A percentile compares a stretch with the other conserved stretches of the same genome.
Evolutionary conservation across 257 asterid species (phyloP).

Genomic region (Verbena officinalis): DNA sequence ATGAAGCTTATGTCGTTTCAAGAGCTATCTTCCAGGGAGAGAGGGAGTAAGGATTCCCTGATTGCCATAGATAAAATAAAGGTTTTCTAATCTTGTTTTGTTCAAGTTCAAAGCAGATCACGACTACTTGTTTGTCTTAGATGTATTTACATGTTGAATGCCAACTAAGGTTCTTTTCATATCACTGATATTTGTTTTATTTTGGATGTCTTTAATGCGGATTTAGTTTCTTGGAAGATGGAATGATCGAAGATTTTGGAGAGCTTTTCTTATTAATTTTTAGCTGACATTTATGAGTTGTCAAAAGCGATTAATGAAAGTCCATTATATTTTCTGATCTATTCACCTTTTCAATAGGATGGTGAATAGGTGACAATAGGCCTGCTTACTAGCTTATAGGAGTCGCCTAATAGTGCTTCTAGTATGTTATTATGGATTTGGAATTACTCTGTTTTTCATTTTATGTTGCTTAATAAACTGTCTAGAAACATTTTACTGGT

Average conservation of each 20-base stretch:
- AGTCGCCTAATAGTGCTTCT: constrained; percentile 5
- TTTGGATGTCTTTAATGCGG: constrained; percentile 18
- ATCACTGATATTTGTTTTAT: background rate
- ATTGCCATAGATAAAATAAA: constrained; percentile 70
- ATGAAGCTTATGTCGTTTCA: constrained; percentile 88
- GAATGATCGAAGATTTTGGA: background rate
- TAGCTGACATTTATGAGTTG: background rate
- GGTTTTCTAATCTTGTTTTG: constrained; percentile 44
- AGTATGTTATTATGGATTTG: constrained; percentile 6
- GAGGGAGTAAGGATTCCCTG: constrained; percentile 82
- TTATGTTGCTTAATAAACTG: background rate
- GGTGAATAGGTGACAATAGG: constrained; percentile 1
- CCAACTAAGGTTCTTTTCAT: background rate
- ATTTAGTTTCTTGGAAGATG: constrained; percentile 13
- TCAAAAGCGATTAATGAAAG: background rate
- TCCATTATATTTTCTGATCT: constrained; percentile 4
- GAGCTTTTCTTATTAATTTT: background rate
- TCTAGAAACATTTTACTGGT: background rate
- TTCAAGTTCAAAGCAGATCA: constrained; percentile 24
- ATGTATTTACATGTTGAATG: background rate
- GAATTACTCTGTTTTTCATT: background rate
- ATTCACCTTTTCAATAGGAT: constrained; percentile 6
- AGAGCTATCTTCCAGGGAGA: constrained; percentile 90
- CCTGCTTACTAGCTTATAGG: background rate
- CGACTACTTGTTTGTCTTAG: constrained; percentile 6